phyloP scores from a whole-genome alignment of 345 rosid species.

The Aurinia saxatilis region DNA sequence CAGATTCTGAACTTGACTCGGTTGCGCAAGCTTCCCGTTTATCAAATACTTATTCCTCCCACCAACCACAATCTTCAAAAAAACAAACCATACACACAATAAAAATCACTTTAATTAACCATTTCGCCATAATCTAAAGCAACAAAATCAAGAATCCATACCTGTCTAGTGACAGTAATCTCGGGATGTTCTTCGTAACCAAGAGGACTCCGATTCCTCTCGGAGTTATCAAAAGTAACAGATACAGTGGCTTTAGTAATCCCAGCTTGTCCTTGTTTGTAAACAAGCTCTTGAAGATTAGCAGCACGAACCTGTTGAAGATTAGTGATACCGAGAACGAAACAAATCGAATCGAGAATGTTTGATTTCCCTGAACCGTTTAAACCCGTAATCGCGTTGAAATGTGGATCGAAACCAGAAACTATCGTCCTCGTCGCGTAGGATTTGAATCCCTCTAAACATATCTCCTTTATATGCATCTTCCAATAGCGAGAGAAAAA shows the following conservation, averaged over 20 bases:
- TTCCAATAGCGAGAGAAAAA: not conserved
- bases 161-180: conserved; percentile 82
- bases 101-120: not conserved
- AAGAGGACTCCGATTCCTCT: conserved; percentile 71
- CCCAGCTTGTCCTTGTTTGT: conserved; percentile 99
- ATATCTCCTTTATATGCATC: conserved; percentile 78
- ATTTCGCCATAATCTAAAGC: not conserved
- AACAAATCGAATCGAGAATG: conserved; percentile 93
- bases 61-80: conserved; percentile 81
- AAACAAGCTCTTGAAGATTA: conserved; percentile 94
- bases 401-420: conserved; percentile 84
- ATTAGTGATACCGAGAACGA: conserved; percentile 95
- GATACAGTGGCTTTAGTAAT: conserved; percentile 94
- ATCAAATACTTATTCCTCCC: conserved; percentile 34
- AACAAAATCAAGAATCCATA: too few relatives aligned
- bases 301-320: conserved; percentile 98
- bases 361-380: conserved; percentile 99
- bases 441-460: conserved; percentile 94
- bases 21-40: conserved; percentile 34
- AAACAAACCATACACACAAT: not conserved
- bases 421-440: conserved; percentile 95
- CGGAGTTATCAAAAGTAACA: conserved; percentile 78
- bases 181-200: conserved; percentile 84
- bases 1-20: conserved; percentile 64
- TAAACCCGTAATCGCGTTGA: conserved; percentile 93